Evolutionary conservation across 2,329 filamentous ascomycete genomes (phyloP).

Genomic region (Ceratocystis eucalypticola): DNA sequence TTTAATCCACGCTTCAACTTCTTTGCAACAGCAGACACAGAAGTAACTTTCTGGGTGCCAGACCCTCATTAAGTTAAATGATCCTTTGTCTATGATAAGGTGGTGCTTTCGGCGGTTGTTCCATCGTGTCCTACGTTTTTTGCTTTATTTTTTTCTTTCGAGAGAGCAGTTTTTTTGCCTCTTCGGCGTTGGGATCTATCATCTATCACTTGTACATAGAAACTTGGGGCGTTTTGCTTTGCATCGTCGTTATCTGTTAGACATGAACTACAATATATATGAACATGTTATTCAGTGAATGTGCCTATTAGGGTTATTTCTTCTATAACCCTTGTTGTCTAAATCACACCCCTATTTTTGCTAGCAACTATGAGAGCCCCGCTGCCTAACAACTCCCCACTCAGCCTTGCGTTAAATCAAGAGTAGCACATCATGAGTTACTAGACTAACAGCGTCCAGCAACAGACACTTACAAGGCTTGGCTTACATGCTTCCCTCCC

Average conservation of each 20-base stretch:
- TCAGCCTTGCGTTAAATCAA: background rate
- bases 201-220: background rate
- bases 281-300: background rate
- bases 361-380: background rate
- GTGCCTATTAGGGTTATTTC: background rate
- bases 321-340: background rate
- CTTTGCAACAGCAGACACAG: constrained; percentile 77
- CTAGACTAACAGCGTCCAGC: background rate
- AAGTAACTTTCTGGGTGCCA: constrained; percentile 66
- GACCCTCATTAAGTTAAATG: constrained; percentile 34
- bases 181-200: background rate
- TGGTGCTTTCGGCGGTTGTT: background rate
- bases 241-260: background rate
- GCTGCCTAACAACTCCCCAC: background rate
- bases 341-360: background rate
- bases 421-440: background rate
- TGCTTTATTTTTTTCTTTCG: background rate
- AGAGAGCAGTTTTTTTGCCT: background rate
- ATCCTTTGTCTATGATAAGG: background rate
- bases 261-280: no score
- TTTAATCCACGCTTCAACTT: constrained; percentile 90
- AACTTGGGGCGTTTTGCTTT: constrained; percentile 2
- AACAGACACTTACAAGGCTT: no score
- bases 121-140: background rate
- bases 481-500: no score